Percentiles rank a stretch among this genome's conserved stretches.
phyloP scores from a whole-genome alignment of 306 rosid genomes.

The Urtica urens region DNA sequence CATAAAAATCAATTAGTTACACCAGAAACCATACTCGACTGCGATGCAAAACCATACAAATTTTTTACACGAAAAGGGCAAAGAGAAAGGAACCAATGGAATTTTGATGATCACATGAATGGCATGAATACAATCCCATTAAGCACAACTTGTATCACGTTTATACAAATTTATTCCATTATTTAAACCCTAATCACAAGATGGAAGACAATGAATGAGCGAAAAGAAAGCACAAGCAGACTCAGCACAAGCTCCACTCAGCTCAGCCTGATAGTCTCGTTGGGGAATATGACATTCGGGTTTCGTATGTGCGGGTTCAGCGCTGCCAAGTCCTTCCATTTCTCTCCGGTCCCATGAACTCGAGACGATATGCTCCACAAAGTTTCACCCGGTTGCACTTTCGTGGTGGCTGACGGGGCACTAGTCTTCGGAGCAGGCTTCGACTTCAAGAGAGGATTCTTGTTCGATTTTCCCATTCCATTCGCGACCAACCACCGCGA shows the following conservation, averaged over 20 bases:
- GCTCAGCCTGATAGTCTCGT: constrained; percentile 37
- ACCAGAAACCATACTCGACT: constrained; percentile 5
- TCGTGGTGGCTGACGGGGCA: constrained; percentile 24
- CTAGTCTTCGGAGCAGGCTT: constrained; percentile 35
- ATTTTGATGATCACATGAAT: not conserved
- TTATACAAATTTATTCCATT: not conserved
- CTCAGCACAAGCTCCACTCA: constrained; percentile 17
- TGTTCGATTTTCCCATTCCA: constrained; percentile 71
- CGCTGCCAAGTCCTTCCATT: constrained; percentile 55
- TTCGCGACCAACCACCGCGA: constrained; percentile 91
- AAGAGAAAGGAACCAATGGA: not conserved
- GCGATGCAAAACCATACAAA: constrained; percentile 2
- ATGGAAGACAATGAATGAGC: not conserved
- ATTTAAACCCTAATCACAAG: no score
- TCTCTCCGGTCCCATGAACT: constrained; percentile 41
- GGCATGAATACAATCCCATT: constrained; percentile 3
- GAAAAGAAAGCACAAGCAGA: not conserved
- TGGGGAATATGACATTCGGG: constrained; percentile 50
- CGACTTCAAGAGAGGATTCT: constrained; percentile 48
- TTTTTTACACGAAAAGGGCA: constrained; percentile 10
- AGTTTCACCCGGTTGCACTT: constrained; percentile 58
- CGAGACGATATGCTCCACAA: constrained; percentile 85
- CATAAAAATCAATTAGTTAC: no score
- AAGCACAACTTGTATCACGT: constrained; percentile 8
- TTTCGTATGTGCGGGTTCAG: constrained; percentile 57